These are phyloP conservation scores for Solanum piurae DNA, from an alignment of 257 asterid genomes.

Conservation along the genomic window DNA sequence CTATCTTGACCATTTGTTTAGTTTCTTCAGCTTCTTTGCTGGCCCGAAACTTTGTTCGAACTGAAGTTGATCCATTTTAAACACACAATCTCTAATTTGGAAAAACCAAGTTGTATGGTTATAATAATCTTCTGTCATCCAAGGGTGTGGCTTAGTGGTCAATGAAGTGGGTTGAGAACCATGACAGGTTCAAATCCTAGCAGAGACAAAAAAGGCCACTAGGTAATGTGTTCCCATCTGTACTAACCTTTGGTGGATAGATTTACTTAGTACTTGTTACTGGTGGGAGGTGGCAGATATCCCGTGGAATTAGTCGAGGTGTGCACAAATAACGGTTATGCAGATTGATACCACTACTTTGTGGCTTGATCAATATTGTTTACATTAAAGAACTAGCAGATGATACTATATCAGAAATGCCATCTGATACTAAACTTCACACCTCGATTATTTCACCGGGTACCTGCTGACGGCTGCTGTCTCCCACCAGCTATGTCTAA, in stretches of 20 bases:
- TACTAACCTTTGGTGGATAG: background rate
- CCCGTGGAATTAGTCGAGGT: no score
- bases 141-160: background rate
- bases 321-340: no score
- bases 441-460: background rate
- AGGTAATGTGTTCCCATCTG: background rate
- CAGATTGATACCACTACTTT: no score
- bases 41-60: background rate
- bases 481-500: background rate
- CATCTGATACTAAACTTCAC: background rate
- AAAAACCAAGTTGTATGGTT: background rate
- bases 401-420: background rate
- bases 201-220: background rate
- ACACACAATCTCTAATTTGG: background rate
- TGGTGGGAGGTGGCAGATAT: background rate
- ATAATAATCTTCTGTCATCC: background rate
- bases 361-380: background rate
- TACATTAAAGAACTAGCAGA: background rate
- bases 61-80: background rate
- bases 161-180: background rate
- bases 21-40: background rate
- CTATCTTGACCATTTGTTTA: background rate
- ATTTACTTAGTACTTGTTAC: accelerated
- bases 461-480: background rate
- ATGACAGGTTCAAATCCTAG: background rate